Conservation (phyloP, 805 yeast genomes). For the Yamadazyma endophytica region DNA sequence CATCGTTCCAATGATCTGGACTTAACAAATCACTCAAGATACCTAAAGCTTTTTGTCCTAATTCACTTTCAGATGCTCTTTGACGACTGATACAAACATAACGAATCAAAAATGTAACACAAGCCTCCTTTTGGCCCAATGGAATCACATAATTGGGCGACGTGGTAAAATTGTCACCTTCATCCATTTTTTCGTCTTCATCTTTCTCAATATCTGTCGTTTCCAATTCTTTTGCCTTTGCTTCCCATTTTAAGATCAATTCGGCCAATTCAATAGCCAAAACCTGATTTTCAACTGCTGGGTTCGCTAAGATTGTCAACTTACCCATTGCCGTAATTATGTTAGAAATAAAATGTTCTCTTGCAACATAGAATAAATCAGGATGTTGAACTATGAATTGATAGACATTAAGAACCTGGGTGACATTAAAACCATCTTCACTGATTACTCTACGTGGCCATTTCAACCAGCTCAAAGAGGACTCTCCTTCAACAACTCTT, state of each 20-base stretch:
- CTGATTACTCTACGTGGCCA: conserved; percentile 92
- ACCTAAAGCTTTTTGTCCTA: conserved; percentile 78
- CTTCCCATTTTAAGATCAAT: conserved; percentile 82
- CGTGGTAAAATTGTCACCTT: conserved; percentile 36
- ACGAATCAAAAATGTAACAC: conserved; percentile 82
- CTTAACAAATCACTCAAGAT: conserved; percentile 70
- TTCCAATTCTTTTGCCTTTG: conserved; percentile 30
- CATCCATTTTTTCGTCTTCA: conserved; percentile 2
- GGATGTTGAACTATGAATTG: conserved; percentile 86
- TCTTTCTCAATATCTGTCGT: background rate
- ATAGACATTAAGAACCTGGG: conserved; percentile 81
- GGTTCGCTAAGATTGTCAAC: conserved; percentile 70
- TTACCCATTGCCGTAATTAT: conserved; percentile 92
- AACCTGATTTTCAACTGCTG: conserved; percentile 75
- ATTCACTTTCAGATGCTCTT: conserved; percentile 75
- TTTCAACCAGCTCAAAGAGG: conserved; percentile 73
- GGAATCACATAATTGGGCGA: conserved; percentile 59
- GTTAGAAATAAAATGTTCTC: conserved; percentile 86
- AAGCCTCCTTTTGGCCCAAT: conserved; percentile 78
- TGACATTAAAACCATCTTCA: conserved; percentile 84
- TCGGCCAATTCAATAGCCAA: conserved; percentile 90
- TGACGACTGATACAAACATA: conserved; percentile 84
- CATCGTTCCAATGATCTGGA: conserved; percentile 80
- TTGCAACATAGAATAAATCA: conserved; percentile 74
- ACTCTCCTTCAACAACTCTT: conserved; percentile 53